Conservation (phyloP, 805 yeast genomes). For the Ogataea wickerhamii region DNA sequence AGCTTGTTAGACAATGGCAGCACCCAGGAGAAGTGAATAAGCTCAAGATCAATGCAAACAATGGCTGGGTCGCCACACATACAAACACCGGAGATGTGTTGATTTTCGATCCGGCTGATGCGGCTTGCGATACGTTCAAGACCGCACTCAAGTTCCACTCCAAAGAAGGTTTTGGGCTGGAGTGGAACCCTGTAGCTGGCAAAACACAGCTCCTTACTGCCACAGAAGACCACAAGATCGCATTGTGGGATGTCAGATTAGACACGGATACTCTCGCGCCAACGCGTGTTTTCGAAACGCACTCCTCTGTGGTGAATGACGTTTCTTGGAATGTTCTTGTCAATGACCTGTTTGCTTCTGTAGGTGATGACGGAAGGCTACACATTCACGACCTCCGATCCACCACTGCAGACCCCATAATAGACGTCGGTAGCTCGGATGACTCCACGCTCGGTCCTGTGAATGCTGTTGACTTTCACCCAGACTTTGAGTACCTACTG, state of each 20-base stretch:
- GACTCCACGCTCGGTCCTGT: constrained; percentile 64
- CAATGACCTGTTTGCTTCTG: constrained; percentile 58
- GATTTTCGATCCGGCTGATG: constrained; percentile 35
- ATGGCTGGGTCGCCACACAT: constrained; percentile 50
- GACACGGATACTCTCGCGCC: constrained; percentile 35
- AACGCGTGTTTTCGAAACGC: constrained; percentile 44
- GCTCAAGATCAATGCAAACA: constrained; percentile 50
- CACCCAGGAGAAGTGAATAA: constrained; percentile 68
- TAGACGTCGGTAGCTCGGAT: constrained; percentile 48
- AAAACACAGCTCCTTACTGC: constrained; percentile 54
- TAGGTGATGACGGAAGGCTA: constrained; percentile 61
- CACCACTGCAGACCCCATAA: constrained; percentile 35
- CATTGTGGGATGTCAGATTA: constrained; percentile 58
- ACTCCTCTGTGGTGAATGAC: constrained; percentile 61
- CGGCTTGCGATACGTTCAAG: constrained; percentile 13
- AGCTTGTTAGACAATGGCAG: constrained; percentile 46
- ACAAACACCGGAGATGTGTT: constrained; percentile 50
- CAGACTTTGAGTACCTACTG: constrained; percentile 47
- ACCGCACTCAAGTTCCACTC: constrained; percentile 50
- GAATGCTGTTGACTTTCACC: constrained; percentile 66
- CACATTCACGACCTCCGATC: constrained; percentile 59
- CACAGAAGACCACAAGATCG: constrained; percentile 63
- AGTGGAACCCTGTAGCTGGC: constrained; percentile 50
- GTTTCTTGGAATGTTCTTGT: constrained; percentile 51
- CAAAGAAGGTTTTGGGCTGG: constrained; percentile 65